Base-by-base conservation (phyloP, 441 rosid species). In the Adansonia grandidieri region DNA sequence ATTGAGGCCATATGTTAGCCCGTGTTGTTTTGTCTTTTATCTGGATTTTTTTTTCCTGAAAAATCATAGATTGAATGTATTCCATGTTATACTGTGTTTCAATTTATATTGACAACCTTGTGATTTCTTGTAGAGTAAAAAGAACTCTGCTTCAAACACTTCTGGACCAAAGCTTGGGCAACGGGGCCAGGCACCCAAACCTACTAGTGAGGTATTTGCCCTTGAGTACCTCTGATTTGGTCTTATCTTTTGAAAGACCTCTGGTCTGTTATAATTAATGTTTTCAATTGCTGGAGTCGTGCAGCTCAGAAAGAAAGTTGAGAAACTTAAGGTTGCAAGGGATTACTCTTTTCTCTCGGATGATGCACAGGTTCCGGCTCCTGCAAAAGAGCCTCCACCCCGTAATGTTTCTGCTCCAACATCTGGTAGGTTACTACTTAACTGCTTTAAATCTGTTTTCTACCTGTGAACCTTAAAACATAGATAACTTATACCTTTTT, bases 311-410 rank as follows among this genome's bases (percentile, higher is more conserved):
- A 84, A 71, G 51, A 93, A 91, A 85, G 97, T 85, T 74, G 89
- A 92, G 79, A 85, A 88, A 71, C 86, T 92, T 7, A 94, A 91
- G 86, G 89, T 82, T 72, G 85, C 92, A 1, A 88, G 98, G 85
- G 99, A 96, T 82, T 96, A 96, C 84, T 93, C 97, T 14, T 96
- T 96, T 78, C 87, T 96, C 60, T 86, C 96, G 9, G 95, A 96
- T 78, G 97, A 91, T 78, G 92, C 87, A 10, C 89, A 87, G 67
- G 85, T 86, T 75, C 93, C 94, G 77, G 91, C 85, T 78, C 81
- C 91, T 63, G 72, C 85, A 19, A 91, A 81, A 82, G 88, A 82
- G 19, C 80, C 91, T 77, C 79, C 82, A 9, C 74, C 88, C 57
- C 91, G 82, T 65, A 85, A 72, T 80, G 81, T 75, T 64, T 73